Conservation (phyloP, 176 grass and related monocot genomes). For the Melocanna baccifera region DNA sequence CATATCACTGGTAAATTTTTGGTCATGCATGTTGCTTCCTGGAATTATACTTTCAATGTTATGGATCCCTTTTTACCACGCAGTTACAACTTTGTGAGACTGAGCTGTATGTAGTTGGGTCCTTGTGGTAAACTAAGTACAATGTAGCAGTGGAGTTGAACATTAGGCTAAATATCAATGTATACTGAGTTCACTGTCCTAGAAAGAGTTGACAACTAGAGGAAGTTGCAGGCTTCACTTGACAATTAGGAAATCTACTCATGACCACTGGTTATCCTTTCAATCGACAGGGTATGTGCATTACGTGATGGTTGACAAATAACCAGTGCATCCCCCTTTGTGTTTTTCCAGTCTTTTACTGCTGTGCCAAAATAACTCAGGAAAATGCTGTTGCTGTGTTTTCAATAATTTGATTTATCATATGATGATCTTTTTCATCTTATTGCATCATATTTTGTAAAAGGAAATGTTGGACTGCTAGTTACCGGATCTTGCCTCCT, state of each 20-base stretch:
- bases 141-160: background rate
- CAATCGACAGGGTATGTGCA: background rate
- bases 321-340: background rate
- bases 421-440: background rate
- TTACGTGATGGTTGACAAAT: background rate
- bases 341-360: background rate
- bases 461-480: background rate
- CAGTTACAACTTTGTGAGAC: background rate
- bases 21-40: background rate
- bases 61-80: background rate
- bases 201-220: background rate
- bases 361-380: background rate
- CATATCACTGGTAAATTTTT: background rate
- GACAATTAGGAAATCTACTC: background rate
- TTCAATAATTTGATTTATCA: background rate
- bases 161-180: too few relatives aligned
- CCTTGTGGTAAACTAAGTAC: background rate
- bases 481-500: background rate
- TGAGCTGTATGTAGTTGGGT: background rate
- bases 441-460: background rate
- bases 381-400: background rate
- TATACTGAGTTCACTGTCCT: background rate
- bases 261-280: background rate
- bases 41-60: background rate
- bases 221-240: background rate